Evolutionary conservation across 768 basidiomycete species (phyloP), one percentile per base, ranked within the genome.

Genomic region (Leucosporidium creatinivorum): DNA sequence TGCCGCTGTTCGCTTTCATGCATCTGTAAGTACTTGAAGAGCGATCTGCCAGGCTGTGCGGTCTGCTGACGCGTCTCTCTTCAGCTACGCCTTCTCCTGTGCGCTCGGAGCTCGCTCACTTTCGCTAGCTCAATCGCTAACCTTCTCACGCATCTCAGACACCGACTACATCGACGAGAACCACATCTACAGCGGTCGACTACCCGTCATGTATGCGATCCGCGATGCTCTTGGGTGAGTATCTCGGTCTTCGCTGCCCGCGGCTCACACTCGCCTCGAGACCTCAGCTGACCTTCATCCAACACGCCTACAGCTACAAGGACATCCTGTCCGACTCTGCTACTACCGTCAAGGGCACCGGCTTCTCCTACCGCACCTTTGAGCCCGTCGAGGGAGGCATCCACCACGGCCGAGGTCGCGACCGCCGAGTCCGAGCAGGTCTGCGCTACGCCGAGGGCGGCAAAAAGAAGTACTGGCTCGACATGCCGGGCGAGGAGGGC

Each of bases 1-100:
- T 99, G 94, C 94, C 96, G 0, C 79, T 98, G 67, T 98, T 98
- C 76, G 94, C 96, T 3, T 81, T 96, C 62, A 89, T 92, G 9
- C 96, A 99, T 80, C 85, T 89, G 57, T 58, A 36, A 23, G 57
- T 19, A 15, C 26, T 21, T 58, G 17, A 36, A 36, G 12, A 5
- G 5, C 57, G 1, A 21, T 36, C 30, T 23, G 3, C 21, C 17
- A 8, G 23, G 21, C 6, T 36, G 2, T 13, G 33, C 8, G 2
- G 9, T 2, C 7, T 26, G 13, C 57, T 58, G 12, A 58, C n/a
- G 1, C 17, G 1, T 3, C 12, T 36, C 39, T 5, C 21, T 21
- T 3, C 19, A 58, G 57, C 80, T 97, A 88, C 75, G 96, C 96
- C 33, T 99, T 99, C 78, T 87, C 89, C 23, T 66, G 65, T 69